Conservation (phyloP, 192 early-diverging fungal species). For the Allomyces arbusculus region DNA sequence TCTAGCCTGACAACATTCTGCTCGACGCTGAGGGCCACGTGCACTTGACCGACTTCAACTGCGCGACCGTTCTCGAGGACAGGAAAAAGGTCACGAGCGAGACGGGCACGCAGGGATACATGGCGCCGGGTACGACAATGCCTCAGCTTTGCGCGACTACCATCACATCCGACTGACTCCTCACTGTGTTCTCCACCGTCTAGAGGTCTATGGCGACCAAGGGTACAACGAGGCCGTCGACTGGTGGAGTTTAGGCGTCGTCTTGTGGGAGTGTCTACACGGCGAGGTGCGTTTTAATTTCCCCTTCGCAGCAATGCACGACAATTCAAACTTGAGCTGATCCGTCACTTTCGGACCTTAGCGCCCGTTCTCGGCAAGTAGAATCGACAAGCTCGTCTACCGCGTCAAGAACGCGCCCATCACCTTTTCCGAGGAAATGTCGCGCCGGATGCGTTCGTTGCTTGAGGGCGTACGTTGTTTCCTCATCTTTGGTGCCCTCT, state of each 20-base stretch:
- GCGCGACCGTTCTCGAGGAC: conserved; percentile 47
- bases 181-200: background rate
- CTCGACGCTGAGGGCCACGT: conserved; percentile 57
- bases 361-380: conserved; percentile 62
- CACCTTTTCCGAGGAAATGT: conserved; percentile 36
- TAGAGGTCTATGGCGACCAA: background rate
- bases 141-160: conserved; percentile 27
- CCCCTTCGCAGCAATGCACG: too few species aligned
- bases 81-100: conserved; percentile 45
- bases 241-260: conserved; percentile 72
- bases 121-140: conserved; percentile 49
- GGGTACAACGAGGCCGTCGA: conserved; percentile 25
- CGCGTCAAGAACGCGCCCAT: conserved; percentile 49
- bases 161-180: conserved; percentile 1
- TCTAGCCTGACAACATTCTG: conserved; percentile 62
- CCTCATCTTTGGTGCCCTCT: too few species aligned
- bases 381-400: conserved; percentile 46
- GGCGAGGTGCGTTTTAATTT: conserved; percentile 33
- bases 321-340: background rate
- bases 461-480: conserved; percentile 20
- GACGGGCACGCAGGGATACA: conserved; percentile 71
- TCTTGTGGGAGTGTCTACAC: conserved; percentile 52
- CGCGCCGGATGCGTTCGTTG: conserved; percentile 24
- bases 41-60: conserved; percentile 71
- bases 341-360: conserved; percentile 1